Evolutionary conservation across 305 asterid species (phyloP).

Genomic region (Fraxinus albicans): DNA sequence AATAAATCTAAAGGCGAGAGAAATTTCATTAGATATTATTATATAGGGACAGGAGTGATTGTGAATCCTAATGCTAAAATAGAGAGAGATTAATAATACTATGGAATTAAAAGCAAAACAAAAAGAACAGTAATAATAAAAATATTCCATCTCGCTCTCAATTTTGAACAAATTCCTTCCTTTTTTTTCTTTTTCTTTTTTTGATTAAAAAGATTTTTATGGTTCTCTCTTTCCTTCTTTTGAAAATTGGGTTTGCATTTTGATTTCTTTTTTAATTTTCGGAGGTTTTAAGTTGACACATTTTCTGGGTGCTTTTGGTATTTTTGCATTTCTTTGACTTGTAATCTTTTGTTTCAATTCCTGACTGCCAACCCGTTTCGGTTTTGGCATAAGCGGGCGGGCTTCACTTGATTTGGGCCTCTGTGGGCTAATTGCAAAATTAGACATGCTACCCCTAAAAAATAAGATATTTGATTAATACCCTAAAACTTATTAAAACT

Average conservation of each 20-base stretch:
- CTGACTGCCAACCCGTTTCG: not conserved
- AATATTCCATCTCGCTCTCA: slow-evolving; percentile 45
- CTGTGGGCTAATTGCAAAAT: not conserved
- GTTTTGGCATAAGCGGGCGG: not conserved
- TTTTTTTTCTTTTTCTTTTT: not conserved
- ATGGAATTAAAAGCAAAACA: slow-evolving; percentile 44
- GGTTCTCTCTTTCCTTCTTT: not conserved
- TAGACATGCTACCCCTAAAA: too few relatives aligned
- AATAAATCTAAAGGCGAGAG: slow-evolving; percentile 29
- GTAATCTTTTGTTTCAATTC: not conserved
- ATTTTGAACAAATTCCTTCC: slow-evolving; percentile 28
- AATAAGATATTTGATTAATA: too few relatives aligned
- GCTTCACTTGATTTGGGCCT: not conserved
- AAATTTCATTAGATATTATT: slow-evolving; percentile 34
- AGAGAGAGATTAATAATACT: slow-evolving; percentile 28
- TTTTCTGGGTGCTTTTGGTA: slow-evolving; percentile 1
- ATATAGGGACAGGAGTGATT: slow-evolving; percentile 51
- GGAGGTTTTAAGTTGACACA: not conserved
- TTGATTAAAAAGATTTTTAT: not conserved
- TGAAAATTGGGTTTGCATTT: not conserved
- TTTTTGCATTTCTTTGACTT: not conserved
- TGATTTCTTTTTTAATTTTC: not conserved
- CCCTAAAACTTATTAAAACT: too few relatives aligned
- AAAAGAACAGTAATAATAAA: slow-evolving; percentile 32
- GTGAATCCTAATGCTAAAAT: slow-evolving; percentile 37